phyloP scores from a whole-genome alignment of 2,329 filamentous ascomycete genomes.

The Bimuria novae-zelandiae region DNA sequence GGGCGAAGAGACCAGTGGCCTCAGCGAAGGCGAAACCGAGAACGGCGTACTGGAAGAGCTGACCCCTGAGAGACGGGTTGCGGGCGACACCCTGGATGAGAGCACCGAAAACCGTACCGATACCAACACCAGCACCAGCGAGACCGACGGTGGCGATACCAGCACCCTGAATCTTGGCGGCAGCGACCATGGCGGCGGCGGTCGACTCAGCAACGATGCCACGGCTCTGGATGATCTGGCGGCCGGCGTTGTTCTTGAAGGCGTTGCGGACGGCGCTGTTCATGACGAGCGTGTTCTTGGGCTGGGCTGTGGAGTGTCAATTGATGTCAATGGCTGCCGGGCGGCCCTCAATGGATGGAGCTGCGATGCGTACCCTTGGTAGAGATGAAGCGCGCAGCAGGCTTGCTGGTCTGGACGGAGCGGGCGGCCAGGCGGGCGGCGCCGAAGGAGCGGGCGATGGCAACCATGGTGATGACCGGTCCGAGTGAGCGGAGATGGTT shows the following conservation, averaged over 20 bases:
- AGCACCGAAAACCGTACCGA: conserved; percentile 90
- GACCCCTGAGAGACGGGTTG: conserved; percentile 92
- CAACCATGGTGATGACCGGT: conserved; percentile 46
- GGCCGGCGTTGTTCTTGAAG: conserved; percentile 48
- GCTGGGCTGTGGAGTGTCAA: conserved; percentile 42
- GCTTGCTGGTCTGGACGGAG: conserved; percentile 46
- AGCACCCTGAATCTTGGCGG: conserved; percentile 50
- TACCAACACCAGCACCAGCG: conserved; percentile 91
- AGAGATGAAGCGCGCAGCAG: conserved; percentile 38
- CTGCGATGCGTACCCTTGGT: conserved; percentile 31
- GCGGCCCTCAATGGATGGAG: conserved; percentile 33
- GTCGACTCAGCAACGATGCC: conserved; percentile 50
- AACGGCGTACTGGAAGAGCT: conserved; percentile 97
- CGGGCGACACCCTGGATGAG: conserved; percentile 88
- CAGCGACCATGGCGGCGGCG: conserved; percentile 49
- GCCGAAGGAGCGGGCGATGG: conserved; percentile 47
- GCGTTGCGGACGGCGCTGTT: conserved; percentile 44
- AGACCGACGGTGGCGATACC: conserved; percentile 81
- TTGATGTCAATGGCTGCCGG: conserved; percentile 43
- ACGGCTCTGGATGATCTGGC: conserved; percentile 48
- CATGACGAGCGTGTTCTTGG: conserved; percentile 46
- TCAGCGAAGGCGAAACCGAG: conserved; percentile 94
- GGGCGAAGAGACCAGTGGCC: conserved; percentile 72
- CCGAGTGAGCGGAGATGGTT: conserved; percentile 45
- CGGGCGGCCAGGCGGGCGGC: conserved; percentile 48